A percentile compares a stretch with the other conserved stretches of the same genome.
Conservation (phyloP, 257 asterid species). For the Nicotiana obtusifolia region DNA sequence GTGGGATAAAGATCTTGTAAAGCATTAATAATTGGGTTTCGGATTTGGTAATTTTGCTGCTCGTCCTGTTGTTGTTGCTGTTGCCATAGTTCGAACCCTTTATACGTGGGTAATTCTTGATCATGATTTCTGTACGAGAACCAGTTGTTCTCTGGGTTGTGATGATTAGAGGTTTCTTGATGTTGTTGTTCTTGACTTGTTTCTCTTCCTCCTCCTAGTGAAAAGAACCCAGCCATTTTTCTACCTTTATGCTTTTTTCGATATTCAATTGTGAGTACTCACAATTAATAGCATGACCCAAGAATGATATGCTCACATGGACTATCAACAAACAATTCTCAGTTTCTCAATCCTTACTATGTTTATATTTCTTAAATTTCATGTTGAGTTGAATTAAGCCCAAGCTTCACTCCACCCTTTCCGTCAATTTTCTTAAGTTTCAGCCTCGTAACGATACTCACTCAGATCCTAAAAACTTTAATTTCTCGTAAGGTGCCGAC, state of each 20-base stretch:
- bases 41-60: neutral
- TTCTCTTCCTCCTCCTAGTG: conserved; percentile 3
- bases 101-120: conserved; percentile 1
- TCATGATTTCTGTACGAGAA: conserved; percentile 1
- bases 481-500: neutral
- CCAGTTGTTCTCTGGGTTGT: neutral
- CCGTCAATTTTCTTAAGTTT: neutral
- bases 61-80: neutral
- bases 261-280: neutral
- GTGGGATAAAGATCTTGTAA: conserved; percentile 5
- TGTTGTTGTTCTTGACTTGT: neutral
- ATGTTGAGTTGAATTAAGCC: neutral
- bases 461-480: neutral
- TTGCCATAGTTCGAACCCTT: conserved; percentile 14
- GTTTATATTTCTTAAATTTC: too few species aligned
- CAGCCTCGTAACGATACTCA: neutral
- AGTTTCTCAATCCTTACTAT: too few species aligned
- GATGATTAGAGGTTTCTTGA: neutral
- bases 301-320: neutral
- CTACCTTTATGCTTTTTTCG: neutral
- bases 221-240: conserved; percentile 10
- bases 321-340: too few species aligned
- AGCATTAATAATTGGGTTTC: neutral
- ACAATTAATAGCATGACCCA: conserved; percentile 6
- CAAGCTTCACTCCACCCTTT: neutral